Percentiles rank a stretch among this genome's conserved stretches.
Conservation (phyloP, 2,329 filamentous ascomycete genomes). For the Drechslerella coelobrocha region DNA sequence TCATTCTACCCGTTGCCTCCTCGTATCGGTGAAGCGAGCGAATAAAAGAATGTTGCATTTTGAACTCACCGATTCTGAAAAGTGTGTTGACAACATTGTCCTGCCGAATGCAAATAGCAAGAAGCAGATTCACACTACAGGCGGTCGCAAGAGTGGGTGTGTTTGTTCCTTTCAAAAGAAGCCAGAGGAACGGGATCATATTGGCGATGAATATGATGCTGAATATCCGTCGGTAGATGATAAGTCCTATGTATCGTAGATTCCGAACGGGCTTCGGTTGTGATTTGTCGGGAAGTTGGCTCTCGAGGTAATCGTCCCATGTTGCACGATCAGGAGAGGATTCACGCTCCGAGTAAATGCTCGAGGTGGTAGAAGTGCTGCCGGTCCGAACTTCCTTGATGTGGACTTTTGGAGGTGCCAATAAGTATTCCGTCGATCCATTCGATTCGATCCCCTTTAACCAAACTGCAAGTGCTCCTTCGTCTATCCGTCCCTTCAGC, state of each 20-base stretch:
- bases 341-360: conserved; percentile 14
- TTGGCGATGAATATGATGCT: conserved; percentile 59
- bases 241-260: conserved; percentile 60
- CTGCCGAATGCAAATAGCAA: conserved; percentile 63
- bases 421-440: conserved; percentile 18
- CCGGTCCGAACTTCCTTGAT: conserved; percentile 28
- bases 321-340: conserved; percentile 26
- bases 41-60: conserved; percentile 33
- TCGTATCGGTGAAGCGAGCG: conserved; percentile 52
- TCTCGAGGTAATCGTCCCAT: conserved; percentile 50
- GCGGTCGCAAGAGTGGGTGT: conserved; percentile 52
- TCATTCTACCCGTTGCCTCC: conserved; percentile 10
- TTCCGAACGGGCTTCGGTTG: conserved; percentile 72
- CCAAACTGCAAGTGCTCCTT: conserved; percentile 26
- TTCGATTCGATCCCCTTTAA: conserved; percentile 20
- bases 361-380: conserved; percentile 29
- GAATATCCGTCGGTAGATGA: conserved; percentile 60
- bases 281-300: conserved; percentile 79
- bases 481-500: conserved; percentile 37
- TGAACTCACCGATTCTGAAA: conserved; percentile 57
- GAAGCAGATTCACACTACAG: conserved; percentile 60
- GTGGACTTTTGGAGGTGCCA: conserved; percentile 32
- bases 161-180: conserved; percentile 39
- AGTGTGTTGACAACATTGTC: conserved; percentile 65
- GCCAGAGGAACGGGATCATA: conserved; percentile 51